Percentiles rank a stretch among this genome's conserved stretches.
Evolutionary conservation across 345 rosid species (phyloP).

Genomic region (Microcos paniculata): DNA sequence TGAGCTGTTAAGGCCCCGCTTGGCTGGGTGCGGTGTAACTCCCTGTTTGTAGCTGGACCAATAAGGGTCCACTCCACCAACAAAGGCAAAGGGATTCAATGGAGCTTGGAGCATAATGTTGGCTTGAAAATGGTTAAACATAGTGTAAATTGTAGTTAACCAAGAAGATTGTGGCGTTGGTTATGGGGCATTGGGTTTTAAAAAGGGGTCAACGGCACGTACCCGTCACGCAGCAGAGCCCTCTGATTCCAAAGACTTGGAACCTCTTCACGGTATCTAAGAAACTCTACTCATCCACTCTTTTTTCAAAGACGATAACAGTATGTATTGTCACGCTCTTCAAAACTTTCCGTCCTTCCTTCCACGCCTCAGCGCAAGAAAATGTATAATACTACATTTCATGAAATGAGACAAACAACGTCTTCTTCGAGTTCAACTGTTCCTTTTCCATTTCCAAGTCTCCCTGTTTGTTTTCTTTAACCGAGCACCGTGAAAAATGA

Average conservation of each 20-base stretch:
- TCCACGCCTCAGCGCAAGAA: too few species aligned
- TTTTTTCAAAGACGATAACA: neutral
- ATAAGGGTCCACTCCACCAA: too few species aligned
- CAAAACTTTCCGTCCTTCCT: neutral
- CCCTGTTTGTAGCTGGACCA: too few species aligned
- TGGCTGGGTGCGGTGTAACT: too few species aligned
- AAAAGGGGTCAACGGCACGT: conserved; percentile 4
- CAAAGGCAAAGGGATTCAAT: neutral
- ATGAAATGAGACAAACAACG: neutral
- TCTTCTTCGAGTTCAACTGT: neutral
- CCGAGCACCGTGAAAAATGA: too few species aligned
- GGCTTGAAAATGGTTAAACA: neutral
- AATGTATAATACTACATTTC: too few species aligned
- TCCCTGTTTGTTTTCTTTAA: neutral
- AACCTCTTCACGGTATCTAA: neutral
- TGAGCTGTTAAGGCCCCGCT: too few species aligned
- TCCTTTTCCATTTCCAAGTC: neutral
- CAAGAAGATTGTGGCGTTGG: neutral
- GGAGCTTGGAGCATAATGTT: neutral
- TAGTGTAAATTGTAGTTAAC: neutral
- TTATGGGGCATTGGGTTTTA: conserved; percentile 1
- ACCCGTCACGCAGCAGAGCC: conserved; percentile 16
- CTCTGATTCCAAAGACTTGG: neutral
- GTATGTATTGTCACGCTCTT: neutral
- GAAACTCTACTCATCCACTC: neutral